Evolutionary conservation across 2,329 filamentous ascomycete genomes (phyloP), one percentile per base, ranked within the genome.

Genomic region (Aschersonia sp.): DNA sequence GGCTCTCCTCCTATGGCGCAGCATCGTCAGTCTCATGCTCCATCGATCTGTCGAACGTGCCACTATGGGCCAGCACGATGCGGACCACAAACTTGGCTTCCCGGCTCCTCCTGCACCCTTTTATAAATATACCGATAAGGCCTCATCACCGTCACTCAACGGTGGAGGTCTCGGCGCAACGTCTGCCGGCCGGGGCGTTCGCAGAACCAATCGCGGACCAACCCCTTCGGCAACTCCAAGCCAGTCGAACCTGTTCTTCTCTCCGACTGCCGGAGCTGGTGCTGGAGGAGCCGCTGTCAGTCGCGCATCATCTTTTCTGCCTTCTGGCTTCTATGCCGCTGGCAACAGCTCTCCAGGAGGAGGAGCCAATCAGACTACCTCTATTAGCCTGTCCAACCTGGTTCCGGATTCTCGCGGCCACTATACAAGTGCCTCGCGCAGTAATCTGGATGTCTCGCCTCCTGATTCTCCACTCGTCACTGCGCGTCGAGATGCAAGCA

Each of bases 1-100:
- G 7, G 81, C 80, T n/a, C 78, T 97, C 43, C 73, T 98, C 10
- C 73, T 84, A 49, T 98, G 92, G 92, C 86, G 90, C 51, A 82
- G 75, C 45, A 76, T 95, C 48, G 81, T 95, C 50, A 88, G 86
- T 50, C 94, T 87, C 76, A 84, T 90, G 41, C 78, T 98, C 49
- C 90, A 95, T 65, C 85, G 90, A 50, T 92, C 85, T 37, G 89
- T 97, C 49, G 84, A 86, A 61, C 83, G 83, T 54, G 87, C 90
- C 45, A 84, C 89, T n/a, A 71, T 83, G 60, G 78, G 81, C 43
- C 83, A 88, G 55, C 78, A 84, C 58, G 62, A 75, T 51, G 73
- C 76, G 47, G 84, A 86, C 61, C 75, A 78, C 59, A 90, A 90
- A 66, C 71, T 77, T 29, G 71, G 76, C 49, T 83, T 81, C 59